A percentile compares a stretch with the other conserved stretches of the same genome.
Evolutionary conservation across 495 filamentous ascomycete genomes (phyloP).

Genomic region (Neurospora sublineolata): DNA sequence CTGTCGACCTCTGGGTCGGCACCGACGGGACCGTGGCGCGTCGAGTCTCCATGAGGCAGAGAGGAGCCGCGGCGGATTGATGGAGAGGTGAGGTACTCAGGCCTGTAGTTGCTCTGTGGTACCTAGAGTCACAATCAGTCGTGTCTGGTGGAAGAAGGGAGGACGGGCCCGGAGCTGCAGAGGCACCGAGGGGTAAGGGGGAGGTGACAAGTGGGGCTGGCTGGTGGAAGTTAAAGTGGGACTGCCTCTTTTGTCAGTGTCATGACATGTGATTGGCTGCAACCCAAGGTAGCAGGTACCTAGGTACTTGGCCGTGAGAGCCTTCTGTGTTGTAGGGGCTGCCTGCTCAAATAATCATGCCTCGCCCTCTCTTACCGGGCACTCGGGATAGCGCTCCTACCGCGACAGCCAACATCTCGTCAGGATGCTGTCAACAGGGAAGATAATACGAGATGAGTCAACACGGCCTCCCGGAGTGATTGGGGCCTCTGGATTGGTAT

Average conservation of each 20-base stretch:
- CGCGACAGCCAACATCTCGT: not conserved
- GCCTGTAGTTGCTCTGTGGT: not conserved
- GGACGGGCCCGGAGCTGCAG: not conserved
- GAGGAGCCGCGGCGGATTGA: no score
- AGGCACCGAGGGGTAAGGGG: not conserved
- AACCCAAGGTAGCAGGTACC: not conserved
- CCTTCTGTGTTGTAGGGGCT: not conserved
- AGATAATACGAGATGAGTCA: not conserved
- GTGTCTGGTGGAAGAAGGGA: not conserved
- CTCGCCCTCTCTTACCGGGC: not conserved
- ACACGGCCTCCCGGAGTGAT: not conserved
- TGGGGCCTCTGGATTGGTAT: not conserved
- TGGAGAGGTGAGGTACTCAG: not conserved
- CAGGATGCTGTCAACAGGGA: not conserved
- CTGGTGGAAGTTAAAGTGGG: not conserved
- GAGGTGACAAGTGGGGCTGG: not conserved
- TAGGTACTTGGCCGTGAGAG: not conserved
- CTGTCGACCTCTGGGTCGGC: no score
- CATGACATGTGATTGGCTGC: not conserved
- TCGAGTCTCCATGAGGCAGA: no score
- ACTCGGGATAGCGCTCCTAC: not conserved
- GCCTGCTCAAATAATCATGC: not conserved
- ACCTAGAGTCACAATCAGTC: not conserved
- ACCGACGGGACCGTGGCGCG: no score
- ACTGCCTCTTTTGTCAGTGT: not conserved